A percentile compares a stretch with the other conserved stretches of the same genome.
These are phyloP conservation scores for Penicillium atrosanguineum DNA, from an alignment of 495 filamentous ascomycete genomes.

Conservation along the genomic window DNA sequence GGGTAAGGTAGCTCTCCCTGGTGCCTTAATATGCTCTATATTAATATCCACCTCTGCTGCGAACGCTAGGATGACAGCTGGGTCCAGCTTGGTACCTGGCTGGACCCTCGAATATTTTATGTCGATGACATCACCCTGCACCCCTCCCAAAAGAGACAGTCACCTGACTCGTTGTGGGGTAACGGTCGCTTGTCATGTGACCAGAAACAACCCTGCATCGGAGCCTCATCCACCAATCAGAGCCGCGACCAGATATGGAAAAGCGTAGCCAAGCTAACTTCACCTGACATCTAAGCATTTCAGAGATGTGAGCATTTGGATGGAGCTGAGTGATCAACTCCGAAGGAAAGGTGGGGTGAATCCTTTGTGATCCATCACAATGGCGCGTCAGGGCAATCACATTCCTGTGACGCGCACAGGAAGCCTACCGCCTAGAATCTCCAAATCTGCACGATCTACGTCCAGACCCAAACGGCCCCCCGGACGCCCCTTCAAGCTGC, in stretches of 20 bases:
- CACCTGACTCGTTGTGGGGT: background rate
- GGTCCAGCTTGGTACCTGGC: background rate
- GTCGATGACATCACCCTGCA: conserved; percentile 4
- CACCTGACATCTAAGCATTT: background rate
- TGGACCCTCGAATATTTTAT: background rate
- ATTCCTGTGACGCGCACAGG: background rate
- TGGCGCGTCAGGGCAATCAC: conserved; percentile 1
- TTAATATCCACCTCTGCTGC: background rate
- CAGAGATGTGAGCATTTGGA: background rate
- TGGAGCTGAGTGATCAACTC: background rate
- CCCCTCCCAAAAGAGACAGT: background rate
- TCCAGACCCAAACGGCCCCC: conserved; percentile 10
- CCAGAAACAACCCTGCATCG: background rate
- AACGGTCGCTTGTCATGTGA: background rate
- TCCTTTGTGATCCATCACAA: background rate
- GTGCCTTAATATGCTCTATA: background rate
- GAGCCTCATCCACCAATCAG: conserved; percentile 2
- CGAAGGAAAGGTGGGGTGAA: background rate
- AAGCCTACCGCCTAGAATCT: conserved; percentile 1
- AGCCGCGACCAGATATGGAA: background rate
- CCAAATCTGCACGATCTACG: conserved; percentile 2
- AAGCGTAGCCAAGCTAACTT: too few relatives aligned
- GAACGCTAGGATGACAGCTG: too few relatives aligned
- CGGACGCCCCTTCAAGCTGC: conserved; percentile 19
- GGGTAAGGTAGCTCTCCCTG: background rate